Evolutionary conservation across 305 asterid species (phyloP).

Genomic region (Fraxinus baroniana): DNA sequence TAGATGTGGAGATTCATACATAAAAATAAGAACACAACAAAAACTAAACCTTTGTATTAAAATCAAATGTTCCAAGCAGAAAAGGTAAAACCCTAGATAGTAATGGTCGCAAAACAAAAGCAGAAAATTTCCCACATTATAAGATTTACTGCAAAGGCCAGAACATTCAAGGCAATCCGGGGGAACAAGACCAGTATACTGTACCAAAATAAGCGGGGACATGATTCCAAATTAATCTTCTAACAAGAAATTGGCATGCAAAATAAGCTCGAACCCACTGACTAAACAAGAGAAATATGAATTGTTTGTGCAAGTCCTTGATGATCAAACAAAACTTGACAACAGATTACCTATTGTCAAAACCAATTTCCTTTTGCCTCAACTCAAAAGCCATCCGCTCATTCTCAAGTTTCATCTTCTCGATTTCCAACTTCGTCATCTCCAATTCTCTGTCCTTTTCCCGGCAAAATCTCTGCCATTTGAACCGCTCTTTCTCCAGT

Average conservation of each 20-base stretch:
- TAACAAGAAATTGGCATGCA: background rate
- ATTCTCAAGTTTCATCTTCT: constrained; percentile 74
- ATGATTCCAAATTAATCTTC: background rate
- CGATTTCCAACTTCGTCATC: constrained; percentile 55
- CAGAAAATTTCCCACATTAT: constrained; percentile 19
- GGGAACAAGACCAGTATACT: background rate
- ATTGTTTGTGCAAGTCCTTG: background rate
- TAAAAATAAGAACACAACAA: background rate
- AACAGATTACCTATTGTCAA: constrained; percentile 30
- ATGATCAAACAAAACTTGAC: background rate
- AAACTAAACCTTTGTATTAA: background rate
- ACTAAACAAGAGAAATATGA: background rate
- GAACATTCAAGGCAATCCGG: constrained; percentile 10
- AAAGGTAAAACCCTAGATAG: background rate
- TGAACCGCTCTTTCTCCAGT: constrained; percentile 70
- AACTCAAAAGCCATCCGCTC: constrained; percentile 65
- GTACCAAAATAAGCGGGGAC: background rate
- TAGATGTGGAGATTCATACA: background rate
- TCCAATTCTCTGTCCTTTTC: constrained; percentile 70
- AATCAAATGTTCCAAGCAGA: constrained; percentile 8
- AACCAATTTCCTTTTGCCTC: constrained; percentile 58
- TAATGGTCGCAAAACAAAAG: background rate
- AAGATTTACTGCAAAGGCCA: background rate
- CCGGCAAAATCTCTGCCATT: constrained; percentile 72
- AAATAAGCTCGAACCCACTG: background rate